Evolutionary conservation across 225 moss, liverwort and hornwort genomes (phyloP).

Genomic region (Bryum argenteum): DNA sequence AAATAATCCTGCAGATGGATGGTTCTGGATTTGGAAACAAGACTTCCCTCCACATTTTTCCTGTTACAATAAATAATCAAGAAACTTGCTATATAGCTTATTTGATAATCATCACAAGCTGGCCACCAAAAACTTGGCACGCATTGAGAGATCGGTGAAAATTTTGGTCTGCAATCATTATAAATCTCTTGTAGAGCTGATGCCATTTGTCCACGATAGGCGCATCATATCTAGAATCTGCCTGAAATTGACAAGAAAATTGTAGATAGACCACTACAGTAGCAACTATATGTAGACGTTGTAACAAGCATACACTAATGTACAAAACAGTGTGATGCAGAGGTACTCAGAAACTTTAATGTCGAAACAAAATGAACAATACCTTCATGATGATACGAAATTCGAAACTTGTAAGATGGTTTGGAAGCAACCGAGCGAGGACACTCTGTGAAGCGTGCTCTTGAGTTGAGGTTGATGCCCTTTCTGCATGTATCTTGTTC

Average conservation of each 20-base stretch:
- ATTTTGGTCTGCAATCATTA: constrained; percentile 1
- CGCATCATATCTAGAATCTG: neutral
- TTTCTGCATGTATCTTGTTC: constrained; percentile 43
- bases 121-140: constrained; percentile 11
- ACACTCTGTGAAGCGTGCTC: constrained; percentile 64
- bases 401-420: constrained; percentile 65
- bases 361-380: constrained; percentile 5
- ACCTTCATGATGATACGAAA: constrained; percentile 69
- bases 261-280: neutral
- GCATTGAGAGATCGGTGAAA: neutral
- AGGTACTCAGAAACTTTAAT: neutral
- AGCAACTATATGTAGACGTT: constrained; percentile 10
- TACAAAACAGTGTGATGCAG: neutral
- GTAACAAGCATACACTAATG: constrained; percentile 1
- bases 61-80: constrained; percentile 38
- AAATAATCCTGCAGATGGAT: constrained; percentile 41
- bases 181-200: constrained; percentile 9
- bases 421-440: constrained; percentile 70
- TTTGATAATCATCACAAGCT: constrained; percentile 9
- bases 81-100: constrained; percentile 5
- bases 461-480: constrained; percentile 45
- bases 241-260: constrained; percentile 17
- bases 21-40: constrained; percentile 75
- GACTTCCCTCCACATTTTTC: constrained; percentile 65
- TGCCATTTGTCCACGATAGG: constrained; percentile 5